Base-by-base conservation (phyloP, 169 alveolate species). In the Plasmodium billcollinsi region DNA sequence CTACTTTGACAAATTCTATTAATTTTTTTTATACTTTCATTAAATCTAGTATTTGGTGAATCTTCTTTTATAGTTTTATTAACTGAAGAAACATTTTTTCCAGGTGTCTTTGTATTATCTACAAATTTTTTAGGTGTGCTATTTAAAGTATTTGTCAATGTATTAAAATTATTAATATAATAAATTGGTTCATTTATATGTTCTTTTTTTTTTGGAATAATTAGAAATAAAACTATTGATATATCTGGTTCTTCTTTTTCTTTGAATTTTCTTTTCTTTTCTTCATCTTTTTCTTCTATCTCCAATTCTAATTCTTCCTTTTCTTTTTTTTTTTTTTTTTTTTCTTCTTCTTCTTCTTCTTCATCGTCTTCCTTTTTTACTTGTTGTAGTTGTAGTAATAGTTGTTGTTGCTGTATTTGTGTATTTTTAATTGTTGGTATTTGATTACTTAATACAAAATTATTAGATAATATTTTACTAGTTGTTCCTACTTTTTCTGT, bases 1-100 rank as follows among this genome's bases (percentile, higher is more conserved):
- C 89, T 65, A 59, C 89, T 78, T 29, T 78, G 89, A 45, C 89
- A 78, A 65, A 78, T 78, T 65, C 66, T 78, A 71, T 78, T 78
- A n/a, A 78, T 78, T 59, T 78, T 78, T 65, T 78, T 65, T 65
- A 78, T 65, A 45, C 89, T 78, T 78, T 78, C 89, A 66, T 78
- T 78, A 78, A 78, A 78, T 78, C 67, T 73, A 3, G 89, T 78
- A 29, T 78, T 78, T 29, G 89, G 89, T 2, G 89, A 78, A 66
- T 78, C 89, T 21, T 78, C 89, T 20, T 78, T 67, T 20, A 78
- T 65, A 65, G 67, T 78, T 78, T 78, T 78, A 45, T 50, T 78
- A 78, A 78, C 49, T 15, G 89, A 78, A 24, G 89, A 24, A 43
- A 76, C 20, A 15, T 8, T 54, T 39, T 78, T 78, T 39, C 47